Percentiles rank a stretch among this genome's conserved stretches.
These are phyloP conservation scores for Miscanthus sacchariflorus DNA, from an alignment of 202 grass and related monocot genomes.

Conservation along the genomic window DNA sequence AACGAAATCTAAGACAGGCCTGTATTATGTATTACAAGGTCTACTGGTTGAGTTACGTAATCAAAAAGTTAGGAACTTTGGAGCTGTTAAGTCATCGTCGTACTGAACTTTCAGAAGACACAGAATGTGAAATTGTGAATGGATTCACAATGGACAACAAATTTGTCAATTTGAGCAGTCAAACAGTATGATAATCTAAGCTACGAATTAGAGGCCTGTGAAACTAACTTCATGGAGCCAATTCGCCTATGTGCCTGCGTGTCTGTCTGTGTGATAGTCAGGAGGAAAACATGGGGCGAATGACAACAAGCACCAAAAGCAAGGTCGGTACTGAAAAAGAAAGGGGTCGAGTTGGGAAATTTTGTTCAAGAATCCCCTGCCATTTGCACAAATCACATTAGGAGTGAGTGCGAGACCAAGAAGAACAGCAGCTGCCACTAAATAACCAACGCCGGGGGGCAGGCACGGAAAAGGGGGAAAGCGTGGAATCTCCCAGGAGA, in stretches of 20 bases:
- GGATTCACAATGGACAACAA: not conserved
- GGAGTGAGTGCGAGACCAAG: not conserved
- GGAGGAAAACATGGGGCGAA: not conserved
- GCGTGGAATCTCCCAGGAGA: too few species aligned
- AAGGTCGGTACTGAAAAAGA: conserved; percentile 8
- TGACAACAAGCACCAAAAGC: conserved; percentile 3
- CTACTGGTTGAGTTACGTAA: not conserved
- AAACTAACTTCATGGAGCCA: not conserved
- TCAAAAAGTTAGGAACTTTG: not conserved
- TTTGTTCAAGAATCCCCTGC: conserved; percentile 18
- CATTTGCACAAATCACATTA: conserved; percentile 10
- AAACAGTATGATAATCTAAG: not conserved
- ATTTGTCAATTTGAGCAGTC: not conserved
- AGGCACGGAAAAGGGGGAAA: not conserved
- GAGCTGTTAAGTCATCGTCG: not conserved
- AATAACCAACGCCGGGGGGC: conserved; percentile 1
- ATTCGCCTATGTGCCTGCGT: not conserved
- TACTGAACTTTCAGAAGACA: not conserved
- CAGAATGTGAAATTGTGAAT: not conserved
- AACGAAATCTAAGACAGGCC: not conserved
- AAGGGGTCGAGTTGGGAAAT: not conserved
- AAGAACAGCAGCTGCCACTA: not conserved
- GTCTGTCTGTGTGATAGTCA: not conserved
- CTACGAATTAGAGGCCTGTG: not conserved
- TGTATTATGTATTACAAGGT: not conserved